Percentiles rank a stretch among this genome's conserved stretches.
Evolutionary conservation across 139 green algal genomes (phyloP).

Genomic region (Haematococcus sp.): DNA sequence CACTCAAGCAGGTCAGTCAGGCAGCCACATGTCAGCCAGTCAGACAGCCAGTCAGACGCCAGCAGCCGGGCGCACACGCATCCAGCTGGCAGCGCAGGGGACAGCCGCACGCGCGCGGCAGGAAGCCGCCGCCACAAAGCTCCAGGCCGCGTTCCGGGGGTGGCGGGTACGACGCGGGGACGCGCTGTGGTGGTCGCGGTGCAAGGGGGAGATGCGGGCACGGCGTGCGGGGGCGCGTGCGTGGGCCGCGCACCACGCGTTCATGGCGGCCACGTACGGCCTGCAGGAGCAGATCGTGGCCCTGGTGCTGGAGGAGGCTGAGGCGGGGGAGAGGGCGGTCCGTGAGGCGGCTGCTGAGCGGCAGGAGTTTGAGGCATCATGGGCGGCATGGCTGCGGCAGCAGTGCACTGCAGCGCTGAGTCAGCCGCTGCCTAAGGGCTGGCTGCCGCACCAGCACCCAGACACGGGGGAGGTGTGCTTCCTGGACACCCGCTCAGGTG

Average conservation of each 20-base stretch:
- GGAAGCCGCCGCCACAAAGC: background rate
- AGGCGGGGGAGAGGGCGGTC: background rate
- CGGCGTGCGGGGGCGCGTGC: background rate
- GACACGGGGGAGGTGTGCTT: background rate
- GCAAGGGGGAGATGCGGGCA: background rate
- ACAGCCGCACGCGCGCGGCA: too few relatives aligned
- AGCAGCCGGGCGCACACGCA: background rate
- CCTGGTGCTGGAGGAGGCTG: background rate
- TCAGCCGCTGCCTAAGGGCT: conserved; percentile 7
- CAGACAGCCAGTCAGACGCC: too few relatives aligned
- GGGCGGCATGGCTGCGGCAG: background rate
- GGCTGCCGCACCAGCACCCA: background rate
- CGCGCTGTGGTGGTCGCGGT: background rate
- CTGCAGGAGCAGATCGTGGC: background rate
- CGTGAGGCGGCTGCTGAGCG: background rate
- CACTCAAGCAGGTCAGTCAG: too few relatives aligned
- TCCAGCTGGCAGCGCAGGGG: too few relatives aligned
- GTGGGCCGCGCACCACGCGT: background rate
- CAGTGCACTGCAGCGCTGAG: background rate
- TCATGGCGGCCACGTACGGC: background rate
- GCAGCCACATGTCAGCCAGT: too few relatives aligned
- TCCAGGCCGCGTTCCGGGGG: background rate
- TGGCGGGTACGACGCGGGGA: background rate
- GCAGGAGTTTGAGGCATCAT: conserved; percentile 1
- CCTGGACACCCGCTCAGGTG: conserved; percentile 4